Percentiles rank a stretch among this genome's conserved stretches.
Conservation (phyloP, 116 monocot species). For the Phalaenopsis hybrid region DNA sequence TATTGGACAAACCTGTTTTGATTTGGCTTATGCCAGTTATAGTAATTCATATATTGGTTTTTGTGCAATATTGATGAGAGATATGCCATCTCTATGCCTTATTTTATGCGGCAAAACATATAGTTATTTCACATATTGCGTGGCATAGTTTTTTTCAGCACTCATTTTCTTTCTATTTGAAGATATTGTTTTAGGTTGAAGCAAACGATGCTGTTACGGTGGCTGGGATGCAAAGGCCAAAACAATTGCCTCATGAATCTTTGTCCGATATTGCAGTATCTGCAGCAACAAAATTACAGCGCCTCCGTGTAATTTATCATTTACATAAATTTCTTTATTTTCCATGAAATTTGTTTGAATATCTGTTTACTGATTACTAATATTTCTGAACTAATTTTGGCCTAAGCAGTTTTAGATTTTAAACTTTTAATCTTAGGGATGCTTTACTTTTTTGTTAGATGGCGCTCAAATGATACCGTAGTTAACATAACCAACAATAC, state of each 20-base stretch:
- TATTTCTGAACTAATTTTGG: not conserved
- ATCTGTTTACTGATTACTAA: not conserved
- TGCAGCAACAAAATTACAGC: slow-evolving; percentile 83
- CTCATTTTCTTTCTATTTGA: slow-evolving; percentile 13
- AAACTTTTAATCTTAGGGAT: not conserved
- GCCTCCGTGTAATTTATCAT: slow-evolving; percentile 54
- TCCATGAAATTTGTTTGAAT: not conserved
- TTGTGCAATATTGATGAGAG: too few species aligned
- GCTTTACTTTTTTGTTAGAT: not conserved
- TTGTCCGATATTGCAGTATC: slow-evolving; percentile 82
- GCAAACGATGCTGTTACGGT: slow-evolving; percentile 93
- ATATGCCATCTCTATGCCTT: too few species aligned
- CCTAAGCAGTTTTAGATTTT: not conserved
- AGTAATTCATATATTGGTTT: too few species aligned
- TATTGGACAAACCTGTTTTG: not conserved
- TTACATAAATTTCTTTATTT: not conserved
- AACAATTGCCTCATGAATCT: slow-evolving; percentile 66
- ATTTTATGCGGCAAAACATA: not conserved
- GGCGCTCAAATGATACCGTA: not conserved
- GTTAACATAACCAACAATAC: too few species aligned
- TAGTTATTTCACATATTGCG: not conserved
- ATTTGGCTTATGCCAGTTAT: too few species aligned
- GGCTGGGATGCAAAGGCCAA: slow-evolving; percentile 89
- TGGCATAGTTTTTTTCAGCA: slow-evolving; percentile 1
- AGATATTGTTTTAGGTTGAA: slow-evolving; percentile 61